A percentile compares a stretch with the other conserved stretches of the same genome.
Conservation (phyloP, 352 stramenopile genomes). For the Phytophthora parvispora region DNA sequence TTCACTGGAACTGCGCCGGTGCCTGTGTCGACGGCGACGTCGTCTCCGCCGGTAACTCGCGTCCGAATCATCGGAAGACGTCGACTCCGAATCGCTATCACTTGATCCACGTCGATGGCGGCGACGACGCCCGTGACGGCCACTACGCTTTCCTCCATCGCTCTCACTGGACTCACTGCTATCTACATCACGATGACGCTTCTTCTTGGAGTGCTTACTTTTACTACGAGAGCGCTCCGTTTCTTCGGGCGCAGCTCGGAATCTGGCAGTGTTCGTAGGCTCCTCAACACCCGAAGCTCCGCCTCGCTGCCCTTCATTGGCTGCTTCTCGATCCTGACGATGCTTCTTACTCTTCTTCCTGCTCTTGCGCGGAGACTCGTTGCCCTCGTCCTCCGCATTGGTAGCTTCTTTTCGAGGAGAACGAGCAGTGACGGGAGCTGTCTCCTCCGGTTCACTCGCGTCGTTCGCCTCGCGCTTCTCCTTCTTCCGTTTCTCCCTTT, state of each 20-base stretch:
- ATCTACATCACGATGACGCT: slow-evolving; percentile 45
- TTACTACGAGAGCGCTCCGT: slow-evolving; percentile 45
- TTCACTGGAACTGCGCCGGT: slow-evolving; percentile 61
- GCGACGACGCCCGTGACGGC: slow-evolving; percentile 38
- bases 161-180: slow-evolving; percentile 64
- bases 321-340: slow-evolving; percentile 38
- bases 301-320: slow-evolving; percentile 17
- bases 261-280: slow-evolving; percentile 25
- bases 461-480: slow-evolving; percentile 38
- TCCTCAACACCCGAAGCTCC: slow-evolving; percentile 15
- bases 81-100: slow-evolving; percentile 62
- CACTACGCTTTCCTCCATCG: slow-evolving; percentile 29
- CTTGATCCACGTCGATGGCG: slow-evolving; percentile 40
- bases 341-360: slow-evolving; percentile 74
- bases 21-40: slow-evolving; percentile 50
- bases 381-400: slow-evolving; percentile 30
- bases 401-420: slow-evolving; percentile 58
- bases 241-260: slow-evolving; percentile 30
- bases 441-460: slow-evolving; percentile 53
- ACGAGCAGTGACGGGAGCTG: slow-evolving; percentile 17
- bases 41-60: slow-evolving; percentile 45
- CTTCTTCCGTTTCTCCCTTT: slow-evolving; percentile 69
- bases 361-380: slow-evolving; percentile 66
- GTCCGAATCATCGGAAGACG: slow-evolving; percentile 62
- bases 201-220: slow-evolving; percentile 67